Percentiles rank a stretch among this genome's conserved stretches.
Conservation (phyloP, 345 rosid genomes). For the Bretschneidera sinensis region DNA sequence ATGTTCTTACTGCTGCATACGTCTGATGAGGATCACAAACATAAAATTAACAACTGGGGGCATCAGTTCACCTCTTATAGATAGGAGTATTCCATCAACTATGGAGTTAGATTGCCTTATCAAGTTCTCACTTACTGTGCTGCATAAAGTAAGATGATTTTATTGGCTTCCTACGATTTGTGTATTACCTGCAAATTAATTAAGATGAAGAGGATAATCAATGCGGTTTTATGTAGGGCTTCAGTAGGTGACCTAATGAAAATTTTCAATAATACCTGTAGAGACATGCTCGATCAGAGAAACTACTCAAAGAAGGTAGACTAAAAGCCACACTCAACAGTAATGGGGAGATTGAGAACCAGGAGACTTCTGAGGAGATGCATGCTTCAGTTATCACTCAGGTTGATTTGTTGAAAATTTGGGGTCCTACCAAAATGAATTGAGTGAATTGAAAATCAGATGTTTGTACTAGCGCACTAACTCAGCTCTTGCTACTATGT, state of each 20-base stretch:
- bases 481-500: constrained; percentile 2
- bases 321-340: constrained; percentile 56
- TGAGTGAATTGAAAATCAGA: neutral
- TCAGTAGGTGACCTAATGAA: neutral
- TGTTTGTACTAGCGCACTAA: neutral
- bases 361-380: constrained; percentile 54
- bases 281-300: constrained; percentile 69
- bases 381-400: constrained; percentile 44
- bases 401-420: constrained; percentile 28
- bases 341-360: constrained; percentile 66
- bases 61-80: neutral
- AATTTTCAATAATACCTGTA: constrained; percentile 18
- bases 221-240: neutral
- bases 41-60: too few species aligned
- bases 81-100: neutral
- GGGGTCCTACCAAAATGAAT: neutral
- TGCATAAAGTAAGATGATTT: neutral
- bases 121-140: neutral
- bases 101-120: neutral
- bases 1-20: neutral
- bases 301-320: constrained; percentile 55
- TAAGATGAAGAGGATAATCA: neutral
- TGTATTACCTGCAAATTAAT: neutral
- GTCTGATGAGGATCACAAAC: neutral
- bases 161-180: neutral